phyloP scores from a whole-genome alignment of 2,329 filamentous ascomycete species.

The Pseudogymnoascus sp. region DNA sequence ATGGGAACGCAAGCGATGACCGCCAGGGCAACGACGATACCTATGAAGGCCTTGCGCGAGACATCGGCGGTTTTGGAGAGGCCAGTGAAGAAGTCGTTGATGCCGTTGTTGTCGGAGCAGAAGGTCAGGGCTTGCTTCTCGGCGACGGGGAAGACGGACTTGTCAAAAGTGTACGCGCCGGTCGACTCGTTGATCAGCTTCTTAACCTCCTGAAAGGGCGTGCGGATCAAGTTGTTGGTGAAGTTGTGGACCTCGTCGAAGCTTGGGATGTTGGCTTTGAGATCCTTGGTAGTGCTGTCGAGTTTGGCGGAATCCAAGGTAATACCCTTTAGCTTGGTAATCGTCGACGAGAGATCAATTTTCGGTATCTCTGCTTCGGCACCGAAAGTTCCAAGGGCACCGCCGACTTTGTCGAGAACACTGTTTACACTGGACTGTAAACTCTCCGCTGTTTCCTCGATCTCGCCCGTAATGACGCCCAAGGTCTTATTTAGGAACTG shows the following conservation, averaged over 20 bases:
- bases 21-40: conserved; percentile 63
- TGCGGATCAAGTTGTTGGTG: conserved; percentile 63
- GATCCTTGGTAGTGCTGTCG: conserved; percentile 57
- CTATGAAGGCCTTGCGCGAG: conserved; percentile 68
- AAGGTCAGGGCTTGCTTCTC: conserved; percentile 76
- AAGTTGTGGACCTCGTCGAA: conserved; percentile 80
- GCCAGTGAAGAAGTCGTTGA: conserved; percentile 74
- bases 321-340: conserved; percentile 62
- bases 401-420: conserved; percentile 48
- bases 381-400: conserved; percentile 39
- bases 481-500: conserved; percentile 51
- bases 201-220: conserved; percentile 77
- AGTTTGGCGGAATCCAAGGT: conserved; percentile 59
- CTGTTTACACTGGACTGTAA: conserved; percentile 50
- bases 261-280: conserved; percentile 73
- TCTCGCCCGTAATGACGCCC: conserved; percentile 35
- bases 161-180: conserved; percentile 68
- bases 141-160: conserved; percentile 71
- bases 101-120: conserved; percentile 75
- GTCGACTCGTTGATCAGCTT: conserved; percentile 62
- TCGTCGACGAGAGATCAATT: conserved; percentile 57
- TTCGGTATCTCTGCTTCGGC: conserved; percentile 36
- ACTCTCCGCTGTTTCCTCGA: conserved; percentile 40
- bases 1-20: conserved; percentile 68
- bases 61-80: conserved; percentile 59